Base-by-base conservation (phyloP, 441 rosid species). In the Populus hybrid region DNA sequence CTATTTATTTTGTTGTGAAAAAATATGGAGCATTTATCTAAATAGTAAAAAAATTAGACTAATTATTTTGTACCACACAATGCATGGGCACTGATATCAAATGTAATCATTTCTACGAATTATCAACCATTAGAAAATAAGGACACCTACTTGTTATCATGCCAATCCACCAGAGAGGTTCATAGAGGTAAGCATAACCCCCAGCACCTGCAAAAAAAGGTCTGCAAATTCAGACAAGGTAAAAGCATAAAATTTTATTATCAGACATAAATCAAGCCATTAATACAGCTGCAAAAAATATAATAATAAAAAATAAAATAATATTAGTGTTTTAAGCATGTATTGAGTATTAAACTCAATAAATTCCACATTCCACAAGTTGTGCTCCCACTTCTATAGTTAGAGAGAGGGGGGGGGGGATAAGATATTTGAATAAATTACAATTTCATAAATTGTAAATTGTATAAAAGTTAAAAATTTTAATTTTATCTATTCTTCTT, bases 131-230 rank as follows among this genome's bases (percentile, higher is more conserved):
- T 67, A 68, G 23, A 26, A 30, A 67, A 57, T 3, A 5, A 46
- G 23, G 35, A 40, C 73, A 85, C 87, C 77, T 74, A 85, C 90
- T 87, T 72, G 90, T 84, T 73, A 84, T 85, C 90, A 87, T 87
- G 82, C 90, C 87, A 74, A 84, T 79, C 90, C 90, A 87, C 90
- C 90, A 87, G 30, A 87, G 84, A 16, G 90, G 87, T 72, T 87
- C 88, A 50, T 79, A 82, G 63, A 87, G 77, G 81, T 87, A 87
- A 72, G 86, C 81, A 83, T 84, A 87, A 67, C 90, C 90, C 42
- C 90, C 90, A 73, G 85, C 87, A 69, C 96, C 98, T 92, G 82
- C 76, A 10, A 61, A 61, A 61, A 57, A 34, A 54, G 26, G 32
- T 74, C 74, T 36, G 32, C 38, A 54, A 54, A 73, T 35, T 84